phyloP scores from a whole-genome alignment of 2,329 filamentous ascomycete genomes.

The Ophiostoma tasmaniense region DNA sequence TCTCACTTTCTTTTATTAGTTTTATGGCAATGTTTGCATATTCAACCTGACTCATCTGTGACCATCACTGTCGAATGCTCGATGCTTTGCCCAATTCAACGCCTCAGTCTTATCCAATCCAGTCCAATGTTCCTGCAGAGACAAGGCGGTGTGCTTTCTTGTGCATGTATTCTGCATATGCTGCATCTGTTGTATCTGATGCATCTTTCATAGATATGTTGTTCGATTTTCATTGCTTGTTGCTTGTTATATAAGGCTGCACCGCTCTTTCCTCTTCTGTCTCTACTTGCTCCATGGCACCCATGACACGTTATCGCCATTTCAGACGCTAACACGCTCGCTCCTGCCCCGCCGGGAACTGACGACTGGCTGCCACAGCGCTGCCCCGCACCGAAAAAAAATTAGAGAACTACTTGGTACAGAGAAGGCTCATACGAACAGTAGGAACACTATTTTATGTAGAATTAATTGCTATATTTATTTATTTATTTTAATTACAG shows the following conservation, averaged over 20 bases:
- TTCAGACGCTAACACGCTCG: background rate
- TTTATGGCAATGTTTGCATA: too few species aligned
- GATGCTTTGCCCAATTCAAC: background rate
- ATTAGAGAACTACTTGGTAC: background rate
- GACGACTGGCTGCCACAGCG: background rate
- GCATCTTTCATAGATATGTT: background rate
- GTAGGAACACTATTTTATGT: background rate
- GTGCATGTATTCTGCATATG: background rate
- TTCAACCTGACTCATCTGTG: too few species aligned
- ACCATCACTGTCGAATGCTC: background rate
- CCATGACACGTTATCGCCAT: background rate
- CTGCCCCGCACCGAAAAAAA: conserved; percentile 16
- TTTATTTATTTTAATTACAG: background rate
- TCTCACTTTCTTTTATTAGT: background rate
- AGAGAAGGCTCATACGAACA: background rate
- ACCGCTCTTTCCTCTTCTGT: background rate
- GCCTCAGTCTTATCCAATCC: background rate
- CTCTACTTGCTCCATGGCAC: background rate
- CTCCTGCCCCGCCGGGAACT: conserved; percentile 1
- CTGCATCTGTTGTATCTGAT: too few species aligned
- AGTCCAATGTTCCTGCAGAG: background rate
- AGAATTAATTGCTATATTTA: background rate
- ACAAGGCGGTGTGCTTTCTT: background rate
- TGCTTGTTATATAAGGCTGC: conserved; percentile 1
- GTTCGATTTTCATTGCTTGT: background rate